Evolutionary conservation across 176 grass and related monocot genomes (phyloP).

Genomic region (Aegilops speltoides): DNA sequence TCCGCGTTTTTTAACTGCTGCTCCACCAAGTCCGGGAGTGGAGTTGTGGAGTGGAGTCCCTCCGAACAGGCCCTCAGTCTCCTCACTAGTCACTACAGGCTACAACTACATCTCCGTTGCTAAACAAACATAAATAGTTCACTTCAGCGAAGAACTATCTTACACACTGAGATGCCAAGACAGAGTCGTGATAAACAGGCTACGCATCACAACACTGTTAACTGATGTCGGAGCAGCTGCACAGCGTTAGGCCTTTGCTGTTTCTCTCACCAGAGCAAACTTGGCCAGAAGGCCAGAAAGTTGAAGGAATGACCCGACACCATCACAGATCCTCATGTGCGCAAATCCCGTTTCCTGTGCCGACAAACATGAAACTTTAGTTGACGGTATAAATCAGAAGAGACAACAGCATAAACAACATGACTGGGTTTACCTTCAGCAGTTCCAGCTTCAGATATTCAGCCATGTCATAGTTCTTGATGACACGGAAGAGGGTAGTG

Average conservation of each 20-base stretch:
- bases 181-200: slow-evolving; percentile 4
- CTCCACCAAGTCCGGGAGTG: no score
- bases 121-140: slow-evolving; percentile 9
- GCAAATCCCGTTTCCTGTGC: slow-evolving; percentile 89
- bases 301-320: slow-evolving; percentile 89
- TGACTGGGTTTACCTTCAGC: slow-evolving; percentile 62
- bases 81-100: not conserved
- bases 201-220: not conserved
- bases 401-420: not conserved
- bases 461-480: slow-evolving; percentile 98
- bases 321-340: slow-evolving; percentile 98
- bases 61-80: no score
- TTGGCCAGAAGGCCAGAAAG: slow-evolving; percentile 92
- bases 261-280: slow-evolving; percentile 71
- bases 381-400: not conserved
- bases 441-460: slow-evolving; percentile 93
- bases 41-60: no score
- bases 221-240: slow-evolving; percentile 10
- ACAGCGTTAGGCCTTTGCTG: slow-evolving; percentile 42
- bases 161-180: slow-evolving; percentile 4
- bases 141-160: slow-evolving; percentile 19
- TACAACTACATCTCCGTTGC: not conserved
- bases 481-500: slow-evolving; percentile 83
- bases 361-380: slow-evolving; percentile 16
- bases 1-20: no score